A percentile compares a stretch with the other conserved stretches of the same genome.
These are phyloP conservation scores for Russula lepida DNA, from an alignment of 768 basidiomycete species.

Conservation along the genomic window DNA sequence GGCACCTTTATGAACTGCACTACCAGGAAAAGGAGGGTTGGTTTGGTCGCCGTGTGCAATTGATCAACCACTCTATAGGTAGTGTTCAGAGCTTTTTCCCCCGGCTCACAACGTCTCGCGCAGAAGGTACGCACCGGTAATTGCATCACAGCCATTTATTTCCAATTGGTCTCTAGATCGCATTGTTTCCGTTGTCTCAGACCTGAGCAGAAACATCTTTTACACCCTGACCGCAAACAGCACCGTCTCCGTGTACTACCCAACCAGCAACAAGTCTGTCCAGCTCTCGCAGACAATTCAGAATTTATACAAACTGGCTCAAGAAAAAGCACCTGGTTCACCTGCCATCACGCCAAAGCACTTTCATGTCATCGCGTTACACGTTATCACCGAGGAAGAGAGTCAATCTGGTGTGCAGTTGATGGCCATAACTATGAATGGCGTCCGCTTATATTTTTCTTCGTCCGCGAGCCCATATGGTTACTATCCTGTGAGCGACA, in stretches of 20 bases:
- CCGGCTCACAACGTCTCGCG: conserved; percentile 51
- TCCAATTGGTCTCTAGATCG: conserved; percentile 43
- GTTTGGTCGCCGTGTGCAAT: conserved; percentile 80
- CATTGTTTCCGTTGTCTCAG: conserved; percentile 58
- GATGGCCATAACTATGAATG: conserved; percentile 73
- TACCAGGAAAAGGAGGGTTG: conserved; percentile 88
- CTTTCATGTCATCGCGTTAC: conserved; percentile 63
- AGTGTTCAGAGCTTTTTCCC: conserved; percentile 74
- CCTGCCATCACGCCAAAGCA: conserved; percentile 60
- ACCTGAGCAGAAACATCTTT: conserved; percentile 59
- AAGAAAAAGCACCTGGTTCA: conserved; percentile 74
- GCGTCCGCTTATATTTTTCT: conserved; percentile 78
- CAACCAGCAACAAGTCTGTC: conserved; percentile 54
- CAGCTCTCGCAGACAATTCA: conserved; percentile 69
- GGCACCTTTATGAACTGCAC: conserved; percentile 83
- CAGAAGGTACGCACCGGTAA: conserved; percentile 48
- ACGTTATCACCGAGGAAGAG: conserved; percentile 58
- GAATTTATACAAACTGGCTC: conserved; percentile 64
- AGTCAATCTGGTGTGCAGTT: conserved; percentile 66
- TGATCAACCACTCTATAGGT: conserved; percentile 82
- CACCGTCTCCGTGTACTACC: conserved; percentile 59
- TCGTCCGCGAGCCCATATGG: conserved; percentile 40
- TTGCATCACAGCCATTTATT: background rate
- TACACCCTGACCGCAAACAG: conserved; percentile 67
- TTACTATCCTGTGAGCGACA: conserved; percentile 37